These are phyloP conservation scores for Pseudodiploospora longispora DNA, from an alignment of 2,329 filamentous ascomycete genomes.

Conservation along the genomic window DNA sequence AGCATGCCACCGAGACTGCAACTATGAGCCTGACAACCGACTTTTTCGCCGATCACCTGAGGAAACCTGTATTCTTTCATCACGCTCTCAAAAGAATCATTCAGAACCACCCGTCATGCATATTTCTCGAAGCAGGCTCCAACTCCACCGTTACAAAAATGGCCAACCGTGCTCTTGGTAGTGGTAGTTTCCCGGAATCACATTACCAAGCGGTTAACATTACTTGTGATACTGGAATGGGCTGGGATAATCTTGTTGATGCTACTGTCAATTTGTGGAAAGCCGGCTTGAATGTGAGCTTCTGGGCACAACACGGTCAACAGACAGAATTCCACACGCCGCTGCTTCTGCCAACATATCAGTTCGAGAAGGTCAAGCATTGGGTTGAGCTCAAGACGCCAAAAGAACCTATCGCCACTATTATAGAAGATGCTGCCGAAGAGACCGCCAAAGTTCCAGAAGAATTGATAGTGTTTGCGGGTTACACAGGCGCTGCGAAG, in stretches of 20 bases:
- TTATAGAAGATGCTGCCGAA: constrained; percentile 2
- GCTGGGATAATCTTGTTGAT: constrained; percentile 13
- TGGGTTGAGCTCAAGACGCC: constrained; percentile 27
- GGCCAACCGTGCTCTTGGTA: constrained; percentile 19
- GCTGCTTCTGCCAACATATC: constrained; percentile 31
- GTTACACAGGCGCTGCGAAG: background rate
- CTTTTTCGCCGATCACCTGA: constrained; percentile 28
- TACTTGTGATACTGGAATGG: background rate
- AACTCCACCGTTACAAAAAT: constrained; percentile 27
- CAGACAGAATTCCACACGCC: constrained; percentile 17
- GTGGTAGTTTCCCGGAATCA: background rate
- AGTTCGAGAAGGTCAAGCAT: constrained; percentile 32
- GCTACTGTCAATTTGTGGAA: constrained; percentile 31
- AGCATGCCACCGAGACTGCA: constrained; percentile 3
- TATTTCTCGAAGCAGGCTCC: constrained; percentile 33
- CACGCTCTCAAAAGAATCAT: constrained; percentile 33
- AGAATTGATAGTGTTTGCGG: background rate
- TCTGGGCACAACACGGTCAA: constrained; percentile 27
- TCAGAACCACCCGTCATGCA: constrained; percentile 22
- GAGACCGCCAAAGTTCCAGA: background rate
- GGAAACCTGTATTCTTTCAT: constrained; percentile 35
- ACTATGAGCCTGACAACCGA: background rate
- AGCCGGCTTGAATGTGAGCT: constrained; percentile 22
- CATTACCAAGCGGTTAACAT: constrained; percentile 5
- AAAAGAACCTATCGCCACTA: background rate